Conservation (phyloP, 148 eudicot species). For the Persicaria tinctoria region DNA sequence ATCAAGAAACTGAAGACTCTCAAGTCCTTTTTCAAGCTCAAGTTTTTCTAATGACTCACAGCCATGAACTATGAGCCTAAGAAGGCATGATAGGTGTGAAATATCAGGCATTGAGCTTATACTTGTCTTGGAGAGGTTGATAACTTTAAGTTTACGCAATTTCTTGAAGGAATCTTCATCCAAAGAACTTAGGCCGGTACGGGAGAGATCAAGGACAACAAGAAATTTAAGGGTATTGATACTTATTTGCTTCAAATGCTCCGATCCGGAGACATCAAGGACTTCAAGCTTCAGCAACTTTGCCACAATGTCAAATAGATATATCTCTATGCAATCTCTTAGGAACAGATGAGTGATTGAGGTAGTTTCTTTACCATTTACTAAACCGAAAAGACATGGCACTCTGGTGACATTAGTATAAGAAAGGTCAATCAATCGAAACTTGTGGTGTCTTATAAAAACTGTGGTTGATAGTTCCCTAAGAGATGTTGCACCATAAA, state of each 20-base stretch:
- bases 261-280: conserved; percentile 10
- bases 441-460: neutral
- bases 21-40: neutral
- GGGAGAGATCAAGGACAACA: conserved; percentile 8
- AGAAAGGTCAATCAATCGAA: conserved; percentile 7
- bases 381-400: neutral
- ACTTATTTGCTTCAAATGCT: conserved; percentile 2
- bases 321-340: neutral
- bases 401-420: conserved; percentile 1
- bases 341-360: conserved; percentile 5
- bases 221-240: neutral
- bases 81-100: neutral
- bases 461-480: neutral
- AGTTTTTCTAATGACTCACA: neutral
- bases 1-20: neutral
- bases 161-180: neutral
- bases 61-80: neutral
- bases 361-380: neutral
- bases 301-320: conserved; percentile 1
- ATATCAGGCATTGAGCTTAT: neutral
- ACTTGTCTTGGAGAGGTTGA: neutral
- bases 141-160: neutral
- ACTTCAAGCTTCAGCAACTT: conserved; percentile 7
- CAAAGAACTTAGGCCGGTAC: neutral
- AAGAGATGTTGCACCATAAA: conserved; percentile 7